Evolutionary conservation across 2,329 filamentous ascomycete species (phyloP).

Genomic region (Apiospora phragmitis): DNA sequence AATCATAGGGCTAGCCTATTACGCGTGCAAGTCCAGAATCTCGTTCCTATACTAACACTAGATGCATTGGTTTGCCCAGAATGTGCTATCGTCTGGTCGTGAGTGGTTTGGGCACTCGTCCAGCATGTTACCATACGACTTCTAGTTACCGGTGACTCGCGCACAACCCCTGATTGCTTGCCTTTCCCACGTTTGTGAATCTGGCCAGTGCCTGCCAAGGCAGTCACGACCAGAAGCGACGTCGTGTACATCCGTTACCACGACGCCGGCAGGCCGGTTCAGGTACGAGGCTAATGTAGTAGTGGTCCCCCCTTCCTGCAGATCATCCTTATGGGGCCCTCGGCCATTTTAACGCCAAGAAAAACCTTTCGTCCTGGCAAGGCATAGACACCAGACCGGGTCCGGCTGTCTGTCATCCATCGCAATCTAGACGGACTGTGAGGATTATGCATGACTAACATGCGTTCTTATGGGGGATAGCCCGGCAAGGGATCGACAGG

Average conservation of each 20-base stretch:
- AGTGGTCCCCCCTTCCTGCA: neutral
- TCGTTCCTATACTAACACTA: neutral
- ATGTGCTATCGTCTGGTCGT: neutral
- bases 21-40: neutral
- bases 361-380: too few species aligned
- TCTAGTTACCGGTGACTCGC: too few species aligned
- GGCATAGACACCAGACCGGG: neutral
- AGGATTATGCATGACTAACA: neutral
- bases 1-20: neutral
- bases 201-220: fast-evolving
- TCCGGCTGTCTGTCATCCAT: neutral
- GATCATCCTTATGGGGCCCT: neutral
- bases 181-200: neutral
- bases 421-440: too few species aligned
- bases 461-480: neutral
- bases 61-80: neutral
- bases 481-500: neutral
- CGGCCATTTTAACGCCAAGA: neutral
- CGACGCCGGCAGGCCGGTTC: neutral
- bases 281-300: neutral
- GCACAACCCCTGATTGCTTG: too few species aligned
- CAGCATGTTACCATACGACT: too few species aligned
- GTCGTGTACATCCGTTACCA: neutral
- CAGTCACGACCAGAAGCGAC: neutral
- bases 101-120: neutral